Conservation (phyloP, 164 flowering plant species). For the Malania oleifera region DNA sequence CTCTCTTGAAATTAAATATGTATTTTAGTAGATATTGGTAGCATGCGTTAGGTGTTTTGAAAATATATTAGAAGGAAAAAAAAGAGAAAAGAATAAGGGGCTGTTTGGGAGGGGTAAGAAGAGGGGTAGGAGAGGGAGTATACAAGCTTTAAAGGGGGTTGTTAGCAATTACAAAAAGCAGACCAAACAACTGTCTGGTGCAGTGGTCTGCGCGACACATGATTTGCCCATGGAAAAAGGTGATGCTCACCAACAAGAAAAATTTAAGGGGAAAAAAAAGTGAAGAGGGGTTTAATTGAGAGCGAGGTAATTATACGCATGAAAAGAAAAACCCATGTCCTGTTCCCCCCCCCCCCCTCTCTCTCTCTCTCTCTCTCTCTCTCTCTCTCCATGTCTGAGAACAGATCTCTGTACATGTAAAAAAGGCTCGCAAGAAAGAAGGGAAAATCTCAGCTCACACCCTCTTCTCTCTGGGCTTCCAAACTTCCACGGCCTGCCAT, state of each 20-base stretch:
- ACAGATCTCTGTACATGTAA: constrained; percentile 14
- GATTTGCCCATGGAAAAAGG: constrained; percentile 28
- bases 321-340: constrained; percentile 13
- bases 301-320: constrained; percentile 29
- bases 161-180: constrained; percentile 16
- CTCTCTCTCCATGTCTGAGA: neutral
- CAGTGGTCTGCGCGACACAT: constrained; percentile 23
- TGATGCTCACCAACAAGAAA: too few relatives aligned
- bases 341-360: constrained; percentile 14
- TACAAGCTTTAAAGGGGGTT: neutral
- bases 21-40: too few relatives aligned
- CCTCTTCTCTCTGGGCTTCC: neutral
- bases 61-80: neutral
- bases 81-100: neutral
- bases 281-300: constrained; percentile 15
- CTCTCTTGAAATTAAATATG: too few relatives aligned
- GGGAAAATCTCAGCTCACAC: constrained; percentile 6
- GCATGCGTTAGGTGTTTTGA: too few relatives aligned
- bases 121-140: too few relatives aligned
- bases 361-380: constrained; percentile 13
- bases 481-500: constrained; percentile 13
- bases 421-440: constrained; percentile 16
- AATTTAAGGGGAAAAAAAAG: constrained; percentile 24
- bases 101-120: neutral
- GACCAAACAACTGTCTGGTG: constrained; percentile 23